phyloP scores from a whole-genome alignment of 2,329 filamentous ascomycete species.

The Graphium sp. region DNA sequence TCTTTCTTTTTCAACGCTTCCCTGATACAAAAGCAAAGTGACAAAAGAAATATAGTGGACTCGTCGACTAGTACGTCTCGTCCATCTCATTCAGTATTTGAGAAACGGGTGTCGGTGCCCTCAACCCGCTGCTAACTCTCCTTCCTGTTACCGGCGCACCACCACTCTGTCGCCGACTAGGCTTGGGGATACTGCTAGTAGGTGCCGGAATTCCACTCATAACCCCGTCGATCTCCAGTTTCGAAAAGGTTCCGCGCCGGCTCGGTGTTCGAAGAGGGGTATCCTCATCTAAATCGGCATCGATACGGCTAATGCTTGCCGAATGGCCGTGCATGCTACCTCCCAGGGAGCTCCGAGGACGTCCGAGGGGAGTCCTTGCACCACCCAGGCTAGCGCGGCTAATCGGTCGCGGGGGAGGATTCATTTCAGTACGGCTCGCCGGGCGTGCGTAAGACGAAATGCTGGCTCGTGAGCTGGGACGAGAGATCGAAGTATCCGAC shows the following conservation, averaged over 20 bases:
- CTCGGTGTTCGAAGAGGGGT: constrained; percentile 31
- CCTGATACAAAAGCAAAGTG: constrained; percentile 1
- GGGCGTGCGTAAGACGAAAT: constrained; percentile 36
- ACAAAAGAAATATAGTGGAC: constrained; percentile 4
- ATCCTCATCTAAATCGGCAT: constrained; percentile 26
- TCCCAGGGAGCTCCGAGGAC: constrained; percentile 56
- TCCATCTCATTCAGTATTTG: constrained; percentile 26
- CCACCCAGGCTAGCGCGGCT: constrained; percentile 47
- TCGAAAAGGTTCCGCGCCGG: constrained; percentile 34
- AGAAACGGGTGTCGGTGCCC: constrained; percentile 4
- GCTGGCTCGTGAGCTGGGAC: constrained; percentile 60
- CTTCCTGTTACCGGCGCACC: too few species aligned
- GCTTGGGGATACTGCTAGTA: constrained; percentile 27
- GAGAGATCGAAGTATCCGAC: constrained; percentile 29
- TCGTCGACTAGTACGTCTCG: constrained; percentile 29
- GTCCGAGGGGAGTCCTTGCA: constrained; percentile 47
- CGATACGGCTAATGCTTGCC: constrained; percentile 37
- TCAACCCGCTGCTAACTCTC: constrained; percentile 21
- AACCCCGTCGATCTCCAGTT: constrained; percentile 22
- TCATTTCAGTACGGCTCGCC: constrained; percentile 35
- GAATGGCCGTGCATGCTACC: constrained; percentile 43
- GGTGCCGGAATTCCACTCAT: constrained; percentile 22
- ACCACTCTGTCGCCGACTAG: constrained; percentile 27
- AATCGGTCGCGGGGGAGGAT: constrained; percentile 38
- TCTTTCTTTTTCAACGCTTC: too few species aligned